Evolutionary conservation across 306 rosid genomes (phyloP).

Genomic region (Pterocarpus macrocarpus): DNA sequence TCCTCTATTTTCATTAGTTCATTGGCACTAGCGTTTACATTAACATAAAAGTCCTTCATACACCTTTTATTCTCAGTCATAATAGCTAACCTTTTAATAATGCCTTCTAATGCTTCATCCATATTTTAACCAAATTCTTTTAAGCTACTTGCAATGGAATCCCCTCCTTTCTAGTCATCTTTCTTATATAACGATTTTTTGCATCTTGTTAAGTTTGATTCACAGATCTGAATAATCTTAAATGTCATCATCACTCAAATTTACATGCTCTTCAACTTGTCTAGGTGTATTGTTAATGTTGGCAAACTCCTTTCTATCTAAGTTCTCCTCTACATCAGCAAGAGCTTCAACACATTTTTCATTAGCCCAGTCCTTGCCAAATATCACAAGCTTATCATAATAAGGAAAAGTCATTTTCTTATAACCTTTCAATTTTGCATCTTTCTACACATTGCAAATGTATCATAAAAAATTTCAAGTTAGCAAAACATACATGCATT

Average conservation of each 20-base stretch:
- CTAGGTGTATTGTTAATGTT: neutral
- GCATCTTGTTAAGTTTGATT: neutral
- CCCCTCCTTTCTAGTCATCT: neutral
- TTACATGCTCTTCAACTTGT: neutral
- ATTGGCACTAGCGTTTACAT: neutral
- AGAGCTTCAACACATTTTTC: neutral
- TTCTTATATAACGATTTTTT: neutral
- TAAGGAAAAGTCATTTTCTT: neutral
- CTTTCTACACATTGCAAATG: neutral
- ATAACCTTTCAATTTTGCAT: neutral
- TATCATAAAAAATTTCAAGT: neutral
- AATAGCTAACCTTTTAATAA: neutral
- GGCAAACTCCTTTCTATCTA: neutral
- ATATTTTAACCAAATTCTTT: neutral
- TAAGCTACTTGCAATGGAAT: neutral
- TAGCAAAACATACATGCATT: neutral
- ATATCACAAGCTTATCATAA: neutral
- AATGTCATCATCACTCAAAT: slow-evolving; percentile 6
- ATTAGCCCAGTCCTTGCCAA: neutral
- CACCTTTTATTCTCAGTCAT: neutral
- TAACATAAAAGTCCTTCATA: neutral
- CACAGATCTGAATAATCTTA: neutral
- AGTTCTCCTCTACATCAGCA: neutral
- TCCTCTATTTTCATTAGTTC: neutral
- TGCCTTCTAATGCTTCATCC: neutral